A percentile compares a stretch with the other conserved stretches of the same genome.
These are phyloP conservation scores for Chrysophaeum taylorii DNA, from an alignment of 352 stramenopile species.

Conservation along the genomic window DNA sequence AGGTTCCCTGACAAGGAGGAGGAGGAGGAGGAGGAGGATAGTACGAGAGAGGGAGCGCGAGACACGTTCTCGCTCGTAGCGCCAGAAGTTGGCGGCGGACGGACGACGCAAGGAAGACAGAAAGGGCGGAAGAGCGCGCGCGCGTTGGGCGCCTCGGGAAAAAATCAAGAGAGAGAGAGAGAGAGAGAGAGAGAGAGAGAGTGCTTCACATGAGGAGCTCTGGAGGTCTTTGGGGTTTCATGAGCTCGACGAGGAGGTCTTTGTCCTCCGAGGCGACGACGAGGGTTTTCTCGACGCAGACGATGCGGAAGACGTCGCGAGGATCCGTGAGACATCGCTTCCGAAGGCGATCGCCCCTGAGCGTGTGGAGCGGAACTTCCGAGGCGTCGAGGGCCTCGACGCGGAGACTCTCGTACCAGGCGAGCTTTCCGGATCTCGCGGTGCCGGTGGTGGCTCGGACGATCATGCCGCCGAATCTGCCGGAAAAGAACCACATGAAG, in stretches of 20 bases:
- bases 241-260: slow-evolving; percentile 10
- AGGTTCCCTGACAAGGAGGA: no score
- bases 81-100: no score
- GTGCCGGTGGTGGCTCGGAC: not conserved
- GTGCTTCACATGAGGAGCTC: no score
- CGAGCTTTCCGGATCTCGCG: not conserved
- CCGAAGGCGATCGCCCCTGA: not conserved
- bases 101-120: no score
- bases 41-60: no score
- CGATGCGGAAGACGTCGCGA: slow-evolving; percentile 9
- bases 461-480: not conserved
- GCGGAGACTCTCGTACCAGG: not conserved
- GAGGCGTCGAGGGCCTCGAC: not conserved
- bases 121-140: no score
- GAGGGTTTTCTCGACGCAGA: not conserved
- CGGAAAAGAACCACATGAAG: slow-evolving; percentile 13
- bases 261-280: not conserved
- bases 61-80: no score
- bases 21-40: no score
- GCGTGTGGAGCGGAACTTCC: not conserved
- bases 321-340: not conserved
- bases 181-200: no score
- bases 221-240: no score
- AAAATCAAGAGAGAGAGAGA: no score
- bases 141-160: no score